Conservation (phyloP, 169 alveolate species). For the Babesia gibsoni region DNA sequence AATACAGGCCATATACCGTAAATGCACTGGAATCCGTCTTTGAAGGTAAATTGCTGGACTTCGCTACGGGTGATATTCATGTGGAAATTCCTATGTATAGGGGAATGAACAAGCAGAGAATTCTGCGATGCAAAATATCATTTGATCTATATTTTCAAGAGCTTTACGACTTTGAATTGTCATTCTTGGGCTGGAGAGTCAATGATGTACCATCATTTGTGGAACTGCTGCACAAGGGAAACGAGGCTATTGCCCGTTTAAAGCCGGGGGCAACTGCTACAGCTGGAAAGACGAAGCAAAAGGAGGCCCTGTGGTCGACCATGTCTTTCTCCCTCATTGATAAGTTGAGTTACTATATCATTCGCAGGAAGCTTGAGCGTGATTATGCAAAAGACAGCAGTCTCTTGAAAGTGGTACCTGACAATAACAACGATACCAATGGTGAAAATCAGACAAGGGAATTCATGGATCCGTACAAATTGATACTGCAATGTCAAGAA, state of each 20-base stretch:
- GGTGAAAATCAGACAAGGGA: no score
- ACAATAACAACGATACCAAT: not conserved
- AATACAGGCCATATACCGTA: constrained; percentile 71
- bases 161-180: constrained; percentile 72
- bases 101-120: constrained; percentile 61
- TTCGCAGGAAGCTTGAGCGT: constrained; percentile 18
- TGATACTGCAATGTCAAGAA: not conserved
- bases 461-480: constrained; percentile 12
- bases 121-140: constrained; percentile 63
- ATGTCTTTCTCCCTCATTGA: constrained; percentile 30
- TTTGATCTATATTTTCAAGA: constrained; percentile 74
- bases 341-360: constrained; percentile 21
- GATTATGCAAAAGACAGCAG: not conserved
- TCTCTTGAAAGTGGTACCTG: not conserved
- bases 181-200: constrained; percentile 66
- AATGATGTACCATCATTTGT: constrained; percentile 57
- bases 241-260: not conserved
- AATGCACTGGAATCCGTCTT: constrained; percentile 76
- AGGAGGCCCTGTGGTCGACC: not conserved
- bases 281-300: constrained; percentile 2
- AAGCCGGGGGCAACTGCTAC: not conserved
- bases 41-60: constrained; percentile 72
- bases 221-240: constrained; percentile 27
- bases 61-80: constrained; percentile 70
- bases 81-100: constrained; percentile 71